Base-by-base conservation (phyloP, 768 basidiomycete species). In the Xerocomus potaroensis region DNA sequence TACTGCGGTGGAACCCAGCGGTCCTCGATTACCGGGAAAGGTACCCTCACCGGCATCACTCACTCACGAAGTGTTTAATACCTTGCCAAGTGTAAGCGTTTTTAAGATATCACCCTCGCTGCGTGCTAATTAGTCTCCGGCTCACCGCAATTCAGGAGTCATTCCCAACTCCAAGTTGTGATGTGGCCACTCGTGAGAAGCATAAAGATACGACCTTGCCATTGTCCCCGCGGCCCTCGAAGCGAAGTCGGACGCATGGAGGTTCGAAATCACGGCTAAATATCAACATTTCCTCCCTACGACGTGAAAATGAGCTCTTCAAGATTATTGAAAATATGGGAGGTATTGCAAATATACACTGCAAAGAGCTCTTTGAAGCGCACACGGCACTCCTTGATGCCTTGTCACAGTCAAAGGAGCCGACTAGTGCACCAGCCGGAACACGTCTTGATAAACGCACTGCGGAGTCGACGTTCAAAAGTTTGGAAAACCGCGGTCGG, bases 231-330 rank as follows among this genome's bases (percentile, higher is more conserved):
- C 53, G 62, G 27, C 37, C 55, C 11, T 57, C 58, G 22, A 62
- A 67, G 32, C 55, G 57, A 34, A 52, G 41, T 23, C 52, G 64
- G 26, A 45, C 50, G 7, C 43, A 42, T 15, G 45, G 41, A n/a
- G 24, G 49, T 9, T 47, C 41, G 14, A 55, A 49, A 30, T 46
- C 43, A 7, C 62, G 66, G 24, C 49, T 68, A 23, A 77, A 75
- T 51, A 71, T 79, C 39, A 93, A 91, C 53, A 78, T 92, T 21
- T 87, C 90, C 14, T 76, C 84, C 47, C 69, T 89, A 33, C 80
- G 87, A 4, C 79, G 91, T 18, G 88, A 92, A 68, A 88, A 86
- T 50, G 91, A 93, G 63, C 63, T 92, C 39, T 60, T 81, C 45
- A 80, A 77, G 24, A 75, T 87, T 18, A 65, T 91, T n/a, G 74